Base-by-base conservation (phyloP, 495 filamentous ascomycete genomes). In the Xylaria grammica region DNA sequence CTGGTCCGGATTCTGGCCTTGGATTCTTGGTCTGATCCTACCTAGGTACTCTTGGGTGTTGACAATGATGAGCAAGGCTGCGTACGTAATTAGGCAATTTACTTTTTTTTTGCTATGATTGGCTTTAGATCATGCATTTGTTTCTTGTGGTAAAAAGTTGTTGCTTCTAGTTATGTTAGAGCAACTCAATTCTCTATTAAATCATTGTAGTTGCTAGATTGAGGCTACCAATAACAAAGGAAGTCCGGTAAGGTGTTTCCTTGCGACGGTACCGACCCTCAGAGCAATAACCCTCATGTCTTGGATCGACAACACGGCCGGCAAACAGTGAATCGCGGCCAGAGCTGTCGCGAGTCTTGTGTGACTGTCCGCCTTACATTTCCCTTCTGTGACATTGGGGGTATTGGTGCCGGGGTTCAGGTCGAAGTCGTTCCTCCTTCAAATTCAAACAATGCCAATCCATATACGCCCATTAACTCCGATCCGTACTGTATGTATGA, bases 391-490 rank as follows among this genome's bases (percentile, higher is more conserved):
- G 3, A 1, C 13, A 30, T 26, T 54, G 19, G n/a, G 34, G 38
- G 11, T 15, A 20, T 30, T 24, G 13, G 36, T 51, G 42, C 29
- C 9, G 30, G 59, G 30, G 15, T 20, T 54, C 36, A 10, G 30
- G 29, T 20, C 36, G 17, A 36, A 45, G 45, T 32, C 32, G 26
- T 7, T 24, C 34, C 15, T 38, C 38, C 50, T n/a, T 54, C 49
- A 4, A 53, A 46, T 27, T 17, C 15, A 45, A 24, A 27, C 60
- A 55, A 40, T 13, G 36, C 30, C 9, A n/a, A 30, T 27, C 17
- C 36, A 17, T 48, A 34, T 55, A 32, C 60, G 27, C 60, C 60
- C 38, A 2, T 42, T 26, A 55, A 63, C 50, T 32, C 60, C 38
- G 9, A 20, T 19, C 30, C 50, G 38, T 26, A 44, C 29, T 29